Percentiles rank a stretch among this genome's conserved stretches.
phyloP scores from a whole-genome alignment of 768 basidiomycete genomes.

The Mycena latifolia region DNA sequence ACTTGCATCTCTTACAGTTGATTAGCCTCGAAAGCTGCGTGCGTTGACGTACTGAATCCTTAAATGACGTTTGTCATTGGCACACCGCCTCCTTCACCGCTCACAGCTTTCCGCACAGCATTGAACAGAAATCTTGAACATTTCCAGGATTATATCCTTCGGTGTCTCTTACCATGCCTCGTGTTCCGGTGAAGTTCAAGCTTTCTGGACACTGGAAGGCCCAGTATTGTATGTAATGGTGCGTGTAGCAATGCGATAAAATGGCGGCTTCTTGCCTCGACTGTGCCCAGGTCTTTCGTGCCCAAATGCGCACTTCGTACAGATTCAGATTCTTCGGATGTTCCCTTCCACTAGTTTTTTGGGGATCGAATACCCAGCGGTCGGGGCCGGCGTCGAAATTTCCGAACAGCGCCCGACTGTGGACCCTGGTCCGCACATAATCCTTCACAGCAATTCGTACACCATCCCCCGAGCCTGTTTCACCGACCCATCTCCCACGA shows the following conservation, averaged over 20 bases:
- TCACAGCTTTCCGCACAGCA: constrained; percentile 6
- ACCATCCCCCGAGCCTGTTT: constrained; percentile 24
- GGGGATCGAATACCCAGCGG: not conserved
- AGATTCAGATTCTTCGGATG: not conserved
- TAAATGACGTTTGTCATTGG: not conserved
- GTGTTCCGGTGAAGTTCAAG: no score
- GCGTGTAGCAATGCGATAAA: not conserved
- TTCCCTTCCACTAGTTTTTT: not conserved
- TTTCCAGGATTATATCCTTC: constrained; percentile 8
- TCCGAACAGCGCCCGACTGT: constrained; percentile 21
- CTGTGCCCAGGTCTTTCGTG: not conserved
- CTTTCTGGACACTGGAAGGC: not conserved
- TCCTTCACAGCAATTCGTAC: constrained; percentile 9
- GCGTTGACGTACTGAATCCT: no score
- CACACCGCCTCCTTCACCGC: not conserved
- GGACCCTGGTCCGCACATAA: no score
- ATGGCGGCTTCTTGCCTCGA: not conserved
- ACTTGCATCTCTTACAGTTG: no score
- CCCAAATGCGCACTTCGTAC: not conserved
- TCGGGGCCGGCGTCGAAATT: not conserved
- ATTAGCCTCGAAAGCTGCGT: no score
- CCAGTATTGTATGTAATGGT: not conserved
- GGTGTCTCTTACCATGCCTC: not conserved
- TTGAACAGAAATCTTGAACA: constrained; percentile 11
- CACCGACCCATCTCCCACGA: constrained; percentile 17